Evolutionary conservation across 2,329 filamentous ascomycete genomes (phyloP), one percentile per base, ranked within the genome.

Genomic region (Lachnellula subtilissima): DNA sequence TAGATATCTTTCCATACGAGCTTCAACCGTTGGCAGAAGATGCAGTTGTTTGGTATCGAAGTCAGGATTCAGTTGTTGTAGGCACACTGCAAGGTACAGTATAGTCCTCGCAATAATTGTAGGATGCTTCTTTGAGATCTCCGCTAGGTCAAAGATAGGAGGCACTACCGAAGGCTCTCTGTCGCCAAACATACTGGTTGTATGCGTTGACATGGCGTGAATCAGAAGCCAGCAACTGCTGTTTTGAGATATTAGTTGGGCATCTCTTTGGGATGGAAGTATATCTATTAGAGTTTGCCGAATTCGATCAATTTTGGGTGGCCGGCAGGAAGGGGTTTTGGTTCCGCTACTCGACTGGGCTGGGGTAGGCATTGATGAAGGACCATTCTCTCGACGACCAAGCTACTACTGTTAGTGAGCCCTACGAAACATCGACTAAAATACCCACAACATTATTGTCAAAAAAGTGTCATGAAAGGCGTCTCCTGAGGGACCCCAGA

Each of bases 401-500:
- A 67, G 56, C 65, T 67, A 36, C n/a, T 28, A 35, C 9, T n/a
- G 46, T 61, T 40, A 63, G 49, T 14, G 22, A 23, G 22, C 17
- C 11, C 15, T 17, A 53, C 23, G 51, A 36, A n/a, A 15, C 14
- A 48, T 25, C 7, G 15, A 25, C 25, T 7, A 36, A 15, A 12
- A 36, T 36, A 61, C 64, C 61, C 49, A 68, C 65, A 23, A 68
- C 57, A 39, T 58, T 32, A 52, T 65, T 66, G 45, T 70, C 67
- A 57, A 68, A 70, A 70, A 9, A 69, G 58, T 17, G 65, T 62
- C n/a, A 68, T 52, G 46, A 66, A 61, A 9, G 62, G 64, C 28
- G 56, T 50, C 59, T 61, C 25, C 62, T 62, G 25, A 42, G 51
- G 46, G 37, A 48, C 54, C 7, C 50, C 51, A 1, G 58, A 46